A percentile compares a stretch with the other conserved stretches of the same genome.
These are phyloP conservation scores for Baeospora myosura DNA, from an alignment of 1,284 basidiomycete species.

Conservation along the genomic window DNA sequence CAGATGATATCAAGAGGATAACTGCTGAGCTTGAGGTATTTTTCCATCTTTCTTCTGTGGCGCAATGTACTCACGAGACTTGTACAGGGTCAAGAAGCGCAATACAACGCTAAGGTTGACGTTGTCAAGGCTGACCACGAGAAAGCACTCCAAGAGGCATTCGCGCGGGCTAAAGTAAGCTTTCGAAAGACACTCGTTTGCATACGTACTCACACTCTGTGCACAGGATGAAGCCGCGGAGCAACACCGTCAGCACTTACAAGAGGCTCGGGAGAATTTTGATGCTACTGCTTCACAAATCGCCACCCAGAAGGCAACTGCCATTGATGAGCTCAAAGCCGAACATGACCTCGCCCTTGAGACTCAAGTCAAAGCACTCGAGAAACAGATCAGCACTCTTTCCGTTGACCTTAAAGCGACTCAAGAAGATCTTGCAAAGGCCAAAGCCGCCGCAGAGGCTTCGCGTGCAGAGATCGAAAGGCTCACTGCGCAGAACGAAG, in stretches of 20 bases:
- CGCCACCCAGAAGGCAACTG: conserved; percentile 48
- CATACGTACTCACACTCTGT: no score
- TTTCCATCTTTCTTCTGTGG: conserved; percentile 1
- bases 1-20: conserved; percentile 51
- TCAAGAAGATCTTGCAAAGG: conserved; percentile 70
- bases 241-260: conserved; percentile 63
- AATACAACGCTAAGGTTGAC: conserved; percentile 61
- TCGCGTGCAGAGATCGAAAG: conserved; percentile 46
- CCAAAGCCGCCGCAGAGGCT: conserved; percentile 50
- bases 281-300: conserved; percentile 63
- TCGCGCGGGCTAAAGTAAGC: conserved; percentile 68
- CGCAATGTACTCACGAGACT: conserved; percentile 8
- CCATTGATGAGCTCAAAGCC: conserved; percentile 51
- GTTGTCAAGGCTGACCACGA: conserved; percentile 62
- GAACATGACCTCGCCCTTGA: conserved; percentile 57
- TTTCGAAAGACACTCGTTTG: no score
- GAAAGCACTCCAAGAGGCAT: conserved; percentile 58
- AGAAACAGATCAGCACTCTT: conserved; percentile 58
- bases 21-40: conserved; percentile 57
- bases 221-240: conserved; percentile 58
- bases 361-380: conserved; percentile 45
- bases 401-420: conserved; percentile 73
- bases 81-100: conserved; percentile 55
- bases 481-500: conserved; percentile 57
- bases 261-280: conserved; percentile 58